Evolutionary conservation across 1,139 yeast genomes (phyloP).

Genomic region (Yamadazyma friedrichii): DNA sequence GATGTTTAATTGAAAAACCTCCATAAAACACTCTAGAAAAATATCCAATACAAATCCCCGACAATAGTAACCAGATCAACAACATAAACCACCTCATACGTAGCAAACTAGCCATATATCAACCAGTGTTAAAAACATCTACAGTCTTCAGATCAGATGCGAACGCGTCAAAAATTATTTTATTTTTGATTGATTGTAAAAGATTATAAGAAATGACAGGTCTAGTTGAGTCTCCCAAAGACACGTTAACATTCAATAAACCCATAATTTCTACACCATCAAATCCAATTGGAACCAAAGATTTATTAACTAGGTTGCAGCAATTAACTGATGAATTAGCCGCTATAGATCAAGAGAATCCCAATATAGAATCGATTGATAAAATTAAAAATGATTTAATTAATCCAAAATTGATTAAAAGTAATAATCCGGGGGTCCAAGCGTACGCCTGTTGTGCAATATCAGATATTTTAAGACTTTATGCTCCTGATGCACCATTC

Average conservation of each 20-base stretch:
- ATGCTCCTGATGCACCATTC: slow-evolving; percentile 92
- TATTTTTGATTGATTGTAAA: neutral
- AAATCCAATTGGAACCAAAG: slow-evolving; percentile 58
- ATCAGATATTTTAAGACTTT: slow-evolving; percentile 71
- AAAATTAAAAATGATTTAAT: slow-evolving; percentile 51
- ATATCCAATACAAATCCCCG: too few relatives aligned
- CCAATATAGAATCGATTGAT: slow-evolving; percentile 45
- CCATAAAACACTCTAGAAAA: too few relatives aligned
- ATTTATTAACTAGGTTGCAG: slow-evolving; percentile 44
- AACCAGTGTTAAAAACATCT: too few relatives aligned
- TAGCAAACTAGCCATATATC: too few relatives aligned
- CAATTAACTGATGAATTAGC: slow-evolving; percentile 61
- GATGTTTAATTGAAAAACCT: too few relatives aligned
- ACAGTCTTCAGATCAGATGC: neutral
- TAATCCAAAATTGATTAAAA: slow-evolving; percentile 56
- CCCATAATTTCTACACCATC: slow-evolving; percentile 54
- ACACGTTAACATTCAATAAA: slow-evolving; percentile 28
- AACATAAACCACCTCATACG: too few relatives aligned
- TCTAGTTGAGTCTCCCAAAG: neutral
- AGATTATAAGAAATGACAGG: neutral
- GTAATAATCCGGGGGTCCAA: slow-evolving; percentile 69
- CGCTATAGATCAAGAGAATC: slow-evolving; percentile 57
- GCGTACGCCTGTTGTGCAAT: slow-evolving; percentile 73
- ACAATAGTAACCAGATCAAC: too few relatives aligned
- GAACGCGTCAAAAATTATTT: slow-evolving; percentile 3